phyloP scores from a whole-genome alignment of 306 rosid species.

The Fragaria nilgerrensis region DNA sequence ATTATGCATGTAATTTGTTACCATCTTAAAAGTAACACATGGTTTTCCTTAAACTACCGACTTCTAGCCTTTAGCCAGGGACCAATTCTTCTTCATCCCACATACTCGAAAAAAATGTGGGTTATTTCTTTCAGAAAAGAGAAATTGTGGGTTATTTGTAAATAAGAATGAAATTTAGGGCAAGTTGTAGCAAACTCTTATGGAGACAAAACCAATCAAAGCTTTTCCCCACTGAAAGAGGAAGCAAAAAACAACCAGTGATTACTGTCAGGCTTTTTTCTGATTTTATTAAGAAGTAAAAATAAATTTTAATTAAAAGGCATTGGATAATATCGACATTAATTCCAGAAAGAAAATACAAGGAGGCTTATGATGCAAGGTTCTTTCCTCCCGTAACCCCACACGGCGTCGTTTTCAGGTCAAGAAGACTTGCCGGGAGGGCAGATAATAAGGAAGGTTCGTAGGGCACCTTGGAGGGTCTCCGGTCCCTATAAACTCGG shows the following conservation, averaged over 20 bases:
- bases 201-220: slow-evolving; percentile 6
- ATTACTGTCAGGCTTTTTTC: not conserved
- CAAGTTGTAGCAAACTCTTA: not conserved
- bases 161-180: not conserved
- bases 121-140: not conserved
- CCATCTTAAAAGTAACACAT: not conserved
- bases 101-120: not conserved
- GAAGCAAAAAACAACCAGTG: not conserved
- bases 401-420: not conserved
- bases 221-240: not conserved
- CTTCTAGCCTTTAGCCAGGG: not conserved
- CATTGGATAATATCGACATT: not conserved
- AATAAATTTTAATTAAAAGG: not conserved
- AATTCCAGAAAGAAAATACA: not conserved
- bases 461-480: not conserved
- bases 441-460: slow-evolving; percentile 9
- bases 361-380: not conserved
- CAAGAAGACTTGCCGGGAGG: not conserved
- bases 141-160: not conserved
- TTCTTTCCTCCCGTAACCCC: not conserved
- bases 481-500: not conserved
- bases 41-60: not conserved
- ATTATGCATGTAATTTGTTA: not conserved
- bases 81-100: no score
- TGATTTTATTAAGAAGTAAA: not conserved